Percentiles rank a stretch among this genome's conserved stretches.
Evolutionary conservation across 768 basidiomycete genomes (phyloP).

Genomic region (Boletus pseudo-olivaceus): DNA sequence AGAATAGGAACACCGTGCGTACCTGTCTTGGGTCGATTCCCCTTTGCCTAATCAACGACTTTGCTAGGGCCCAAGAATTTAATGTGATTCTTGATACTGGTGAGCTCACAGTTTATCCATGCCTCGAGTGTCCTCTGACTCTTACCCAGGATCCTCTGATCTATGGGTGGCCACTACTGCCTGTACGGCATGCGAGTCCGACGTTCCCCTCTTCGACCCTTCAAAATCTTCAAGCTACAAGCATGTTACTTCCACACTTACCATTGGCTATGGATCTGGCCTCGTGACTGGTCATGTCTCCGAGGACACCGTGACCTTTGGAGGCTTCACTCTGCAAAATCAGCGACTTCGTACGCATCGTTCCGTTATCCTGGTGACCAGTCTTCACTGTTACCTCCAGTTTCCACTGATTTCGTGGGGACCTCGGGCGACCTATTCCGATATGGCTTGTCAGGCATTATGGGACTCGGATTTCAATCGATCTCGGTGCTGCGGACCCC

Average conservation of each 20-base stretch:
- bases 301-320: slow-evolving; percentile 61
- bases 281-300: slow-evolving; percentile 51
- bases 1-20: slow-evolving; percentile 62
- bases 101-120: neutral
- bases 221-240: slow-evolving; percentile 38
- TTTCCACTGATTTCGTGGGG: slow-evolving; percentile 52
- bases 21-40: neutral
- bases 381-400: slow-evolving; percentile 30
- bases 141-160: slow-evolving; percentile 51
- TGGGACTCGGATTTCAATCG: slow-evolving; percentile 66
- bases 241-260: slow-evolving; percentile 19
- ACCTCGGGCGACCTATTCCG: accelerated
- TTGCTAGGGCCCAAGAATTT: slow-evolving; percentile 58
- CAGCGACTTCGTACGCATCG: slow-evolving; percentile 52
- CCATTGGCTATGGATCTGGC: slow-evolving; percentile 69
- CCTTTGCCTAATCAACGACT: neutral
- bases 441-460: slow-evolving; percentile 56
- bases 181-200: slow-evolving; percentile 40
- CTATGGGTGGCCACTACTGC: slow-evolving; percentile 69
- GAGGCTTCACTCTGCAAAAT: slow-evolving; percentile 49
- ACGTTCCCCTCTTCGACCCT: slow-evolving; percentile 43
- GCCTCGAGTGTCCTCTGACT: neutral
- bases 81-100: slow-evolving; percentile 85
- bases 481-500: slow-evolving; percentile 50
- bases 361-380: neutral